Evolutionary conservation across 225 moss, liverwort and hornwort species (phyloP).

Genomic region (Lunularia cruciata): DNA sequence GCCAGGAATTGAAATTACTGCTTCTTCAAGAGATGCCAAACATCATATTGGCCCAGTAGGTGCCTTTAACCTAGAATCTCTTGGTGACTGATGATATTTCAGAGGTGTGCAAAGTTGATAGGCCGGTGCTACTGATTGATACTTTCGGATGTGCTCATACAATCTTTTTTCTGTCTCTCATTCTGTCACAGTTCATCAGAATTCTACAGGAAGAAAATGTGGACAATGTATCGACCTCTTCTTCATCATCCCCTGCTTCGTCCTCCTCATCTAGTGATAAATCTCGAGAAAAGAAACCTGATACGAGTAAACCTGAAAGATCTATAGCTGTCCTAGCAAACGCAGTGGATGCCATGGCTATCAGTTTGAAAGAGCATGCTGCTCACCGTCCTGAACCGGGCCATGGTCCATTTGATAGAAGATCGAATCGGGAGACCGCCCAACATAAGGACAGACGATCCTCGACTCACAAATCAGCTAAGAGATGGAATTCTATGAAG

Average conservation of each 20-base stretch:
- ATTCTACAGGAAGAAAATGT: constrained; percentile 41
- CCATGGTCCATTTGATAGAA: constrained; percentile 15
- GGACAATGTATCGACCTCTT: constrained; percentile 13
- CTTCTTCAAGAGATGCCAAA: constrained; percentile 73
- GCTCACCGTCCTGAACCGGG: constrained; percentile 14
- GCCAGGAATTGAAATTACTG: constrained; percentile 84
- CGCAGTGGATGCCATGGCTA: constrained; percentile 78
- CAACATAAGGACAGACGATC: constrained; percentile 5
- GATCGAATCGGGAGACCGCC: constrained; percentile 20
- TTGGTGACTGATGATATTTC: neutral
- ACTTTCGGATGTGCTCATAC: neutral
- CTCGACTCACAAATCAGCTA: constrained; percentile 12
- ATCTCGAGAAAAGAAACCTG: too few species aligned
- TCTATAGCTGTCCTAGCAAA: constrained; percentile 59
- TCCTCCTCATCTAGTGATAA: constrained; percentile 17
- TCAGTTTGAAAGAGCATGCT: constrained; percentile 41
- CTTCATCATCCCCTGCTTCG: constrained; percentile 4
- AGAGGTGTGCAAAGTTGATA: neutral
- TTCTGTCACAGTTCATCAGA: constrained; percentile 33
- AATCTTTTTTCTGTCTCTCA: neutral
- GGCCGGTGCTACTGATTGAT: neutral
- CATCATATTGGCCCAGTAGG: constrained; percentile 94
- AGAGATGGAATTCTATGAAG: constrained; percentile 37
- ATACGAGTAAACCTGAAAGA: constrained; percentile 14
- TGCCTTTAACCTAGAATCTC: constrained; percentile 5